These are phyloP conservation scores for Pichia rugopelliculosa DNA, from an alignment of 805 yeast species.

Conservation along the genomic window DNA sequence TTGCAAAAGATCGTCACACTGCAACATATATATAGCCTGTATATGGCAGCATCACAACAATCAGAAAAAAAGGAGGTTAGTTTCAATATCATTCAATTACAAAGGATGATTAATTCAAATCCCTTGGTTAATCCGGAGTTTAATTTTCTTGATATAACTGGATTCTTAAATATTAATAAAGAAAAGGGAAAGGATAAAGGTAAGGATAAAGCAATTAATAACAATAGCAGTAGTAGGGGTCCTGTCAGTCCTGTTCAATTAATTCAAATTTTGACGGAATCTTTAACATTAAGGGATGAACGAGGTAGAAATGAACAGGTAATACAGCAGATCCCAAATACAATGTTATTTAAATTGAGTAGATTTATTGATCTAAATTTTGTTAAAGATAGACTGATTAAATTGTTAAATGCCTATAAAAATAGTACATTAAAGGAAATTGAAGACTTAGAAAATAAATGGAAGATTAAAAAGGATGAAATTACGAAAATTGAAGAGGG, in stretches of 20 bases:
- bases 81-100: conserved; percentile 30
- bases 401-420: conserved; percentile 27
- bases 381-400: conserved; percentile 30
- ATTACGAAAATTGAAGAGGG: conserved; percentile 37
- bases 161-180: conserved; percentile 19
- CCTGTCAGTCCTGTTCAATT: conserved; percentile 28
- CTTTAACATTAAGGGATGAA: conserved; percentile 24
- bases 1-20: conserved; percentile 31
- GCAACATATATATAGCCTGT: conserved; percentile 31
- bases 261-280: conserved; percentile 31
- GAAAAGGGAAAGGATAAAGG: background rate
- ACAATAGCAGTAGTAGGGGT: conserved; percentile 1
- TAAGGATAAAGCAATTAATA: background rate
- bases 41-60: conserved; percentile 28
- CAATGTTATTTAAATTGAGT: conserved; percentile 28
- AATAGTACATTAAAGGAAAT: conserved; percentile 28
- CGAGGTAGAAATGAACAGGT: conserved; percentile 24
- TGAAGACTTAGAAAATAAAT: conserved; percentile 33
- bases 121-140: conserved; percentile 31
- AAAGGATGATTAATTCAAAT: conserved; percentile 30
- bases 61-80: conserved; percentile 29
- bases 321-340: conserved; percentile 28
- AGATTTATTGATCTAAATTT: conserved; percentile 24
- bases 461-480: conserved; percentile 30
- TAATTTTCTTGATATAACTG: conserved; percentile 27